These are phyloP conservation scores for Amanita molliuscula DNA, from an alignment of 768 basidiomycete species.

Conservation along the genomic window DNA sequence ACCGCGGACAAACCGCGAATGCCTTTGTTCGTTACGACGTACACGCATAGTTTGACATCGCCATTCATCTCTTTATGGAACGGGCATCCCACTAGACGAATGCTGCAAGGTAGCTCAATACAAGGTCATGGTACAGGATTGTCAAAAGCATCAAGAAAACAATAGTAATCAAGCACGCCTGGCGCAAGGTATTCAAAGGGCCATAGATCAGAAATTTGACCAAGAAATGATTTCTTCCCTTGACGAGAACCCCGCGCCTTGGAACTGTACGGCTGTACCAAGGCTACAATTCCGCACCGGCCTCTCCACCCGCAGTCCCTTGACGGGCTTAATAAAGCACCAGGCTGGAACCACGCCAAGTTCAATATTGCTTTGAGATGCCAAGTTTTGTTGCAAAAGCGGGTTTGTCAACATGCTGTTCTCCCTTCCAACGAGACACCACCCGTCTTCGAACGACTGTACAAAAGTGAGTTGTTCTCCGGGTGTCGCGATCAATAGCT, in stretches of 20 bases:
- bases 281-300: conserved; percentile 55
- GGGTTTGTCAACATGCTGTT: conserved; percentile 25
- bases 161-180: too few relatives aligned
- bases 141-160: too few relatives aligned
- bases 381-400: conserved; percentile 24
- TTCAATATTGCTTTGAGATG: conserved; percentile 35
- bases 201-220: conserved; percentile 47
- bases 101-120: too few relatives aligned
- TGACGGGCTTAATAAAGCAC: conserved; percentile 59
- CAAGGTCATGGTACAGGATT: too few relatives aligned
- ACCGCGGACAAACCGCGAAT: too few relatives aligned
- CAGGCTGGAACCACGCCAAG: conserved; percentile 69
- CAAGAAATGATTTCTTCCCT: conserved; percentile 54
- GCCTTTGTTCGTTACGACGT: neutral
- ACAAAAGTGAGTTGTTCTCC: conserved; percentile 57
- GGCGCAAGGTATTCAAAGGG: neutral
- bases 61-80: too few relatives aligned
- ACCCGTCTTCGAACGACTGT: conserved; percentile 68
- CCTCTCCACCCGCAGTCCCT: conserved; percentile 48
- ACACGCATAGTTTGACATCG: neutral
- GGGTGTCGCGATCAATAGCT: conserved; percentile 40
- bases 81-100: too few relatives aligned
- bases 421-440: conserved; percentile 65
- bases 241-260: conserved; percentile 24
- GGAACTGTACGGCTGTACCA: conserved; percentile 51